Evolutionary conservation across 2,329 filamentous ascomycete species (phyloP), one percentile per base, ranked within the genome.

Genomic region (Hymenoscyphus fraxineus): DNA sequence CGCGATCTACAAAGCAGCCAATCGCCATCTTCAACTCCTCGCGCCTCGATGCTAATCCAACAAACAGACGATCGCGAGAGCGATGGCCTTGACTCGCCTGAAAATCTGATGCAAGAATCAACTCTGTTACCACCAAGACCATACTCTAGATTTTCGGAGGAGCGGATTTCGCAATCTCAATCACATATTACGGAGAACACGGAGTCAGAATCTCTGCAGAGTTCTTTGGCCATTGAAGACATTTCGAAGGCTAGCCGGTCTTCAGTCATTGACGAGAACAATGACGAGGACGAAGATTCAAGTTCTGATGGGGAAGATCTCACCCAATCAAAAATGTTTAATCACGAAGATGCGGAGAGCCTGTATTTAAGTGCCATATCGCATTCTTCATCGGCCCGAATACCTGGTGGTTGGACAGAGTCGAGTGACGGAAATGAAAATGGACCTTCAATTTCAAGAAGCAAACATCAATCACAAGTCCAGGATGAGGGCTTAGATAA

Each of bases 341-440:
- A 85, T 41, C 90, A 92, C 65, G 89, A 92, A 66, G 90, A 94
- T 67, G 91, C 90, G 0, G 88, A 92, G 73, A 95, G 92, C 75
- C 91, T 96, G 88, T 96, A 95, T 71, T 88, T 93, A 87, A 94
- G 87, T 67, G 87, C 87, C 1, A 84, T 89, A 60, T 88, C 86
- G 1, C 77, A 75, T 63, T 65, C 58, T n/a, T 70, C 70, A 31
- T 69, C 68, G 16, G 40, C 66, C 6, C 69, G 59, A 40, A 60
- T 73, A 41, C 71, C 73, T 58, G 73, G 72, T 44, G 69, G 67
- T 13, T 74, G 73, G 73, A 60, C 62, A 55, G 40, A 62, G 44
- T 69, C 70, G 32, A 67, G 67, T 59, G 65, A 64, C 47, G 66
- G 61, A 13, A 69, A 64, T 47, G 68, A 71, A 51, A 61, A 57